Conservation (phyloP, 2,329 filamentous ascomycete genomes). For the Penicillium olsonii region DNA sequence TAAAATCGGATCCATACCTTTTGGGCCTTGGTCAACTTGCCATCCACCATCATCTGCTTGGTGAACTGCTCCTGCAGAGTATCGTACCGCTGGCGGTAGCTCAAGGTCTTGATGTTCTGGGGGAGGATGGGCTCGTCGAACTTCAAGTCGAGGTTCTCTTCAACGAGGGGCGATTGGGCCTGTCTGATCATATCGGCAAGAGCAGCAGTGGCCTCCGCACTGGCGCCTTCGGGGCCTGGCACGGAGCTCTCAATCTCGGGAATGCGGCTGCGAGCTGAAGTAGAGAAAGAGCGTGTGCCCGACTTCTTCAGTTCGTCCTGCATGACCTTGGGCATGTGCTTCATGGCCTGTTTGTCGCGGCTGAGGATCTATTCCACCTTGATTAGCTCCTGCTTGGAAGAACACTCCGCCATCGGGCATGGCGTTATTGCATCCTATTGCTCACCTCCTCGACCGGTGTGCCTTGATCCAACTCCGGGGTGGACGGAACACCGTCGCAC, state of each 20-base stretch:
- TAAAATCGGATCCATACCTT: slow-evolving; percentile 61
- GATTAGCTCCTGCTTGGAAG: background rate
- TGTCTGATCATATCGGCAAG: slow-evolving; percentile 41
- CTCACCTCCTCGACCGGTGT: slow-evolving; percentile 67
- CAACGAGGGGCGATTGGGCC: slow-evolving; percentile 34
- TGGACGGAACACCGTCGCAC: slow-evolving; percentile 44
- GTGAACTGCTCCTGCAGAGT: slow-evolving; percentile 83
- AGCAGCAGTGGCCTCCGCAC: slow-evolving; percentile 33
- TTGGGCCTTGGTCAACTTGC: slow-evolving; percentile 88
- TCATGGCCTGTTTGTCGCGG: slow-evolving; percentile 61
- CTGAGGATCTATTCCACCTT: slow-evolving; percentile 57
- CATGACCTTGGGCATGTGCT: slow-evolving; percentile 68
- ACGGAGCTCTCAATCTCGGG: slow-evolving; percentile 29
- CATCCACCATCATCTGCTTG: slow-evolving; percentile 86
- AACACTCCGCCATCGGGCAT: background rate
- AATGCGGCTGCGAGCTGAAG: slow-evolving; percentile 46
- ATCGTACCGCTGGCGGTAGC: slow-evolving; percentile 82
- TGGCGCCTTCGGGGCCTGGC: slow-evolving; percentile 12
- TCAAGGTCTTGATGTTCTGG: slow-evolving; percentile 53
- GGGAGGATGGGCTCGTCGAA: slow-evolving; percentile 73
- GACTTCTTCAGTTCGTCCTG: slow-evolving; percentile 57
- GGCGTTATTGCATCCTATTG: background rate
- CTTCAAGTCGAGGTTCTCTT: slow-evolving; percentile 64
- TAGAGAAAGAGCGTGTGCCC: slow-evolving; percentile 59
- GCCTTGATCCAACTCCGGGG: slow-evolving; percentile 64